Evolutionary conservation across 1,139 yeast species (phyloP), one percentile per base, ranked within the genome.

Genomic region (Saccharomyces hybrid): DNA sequence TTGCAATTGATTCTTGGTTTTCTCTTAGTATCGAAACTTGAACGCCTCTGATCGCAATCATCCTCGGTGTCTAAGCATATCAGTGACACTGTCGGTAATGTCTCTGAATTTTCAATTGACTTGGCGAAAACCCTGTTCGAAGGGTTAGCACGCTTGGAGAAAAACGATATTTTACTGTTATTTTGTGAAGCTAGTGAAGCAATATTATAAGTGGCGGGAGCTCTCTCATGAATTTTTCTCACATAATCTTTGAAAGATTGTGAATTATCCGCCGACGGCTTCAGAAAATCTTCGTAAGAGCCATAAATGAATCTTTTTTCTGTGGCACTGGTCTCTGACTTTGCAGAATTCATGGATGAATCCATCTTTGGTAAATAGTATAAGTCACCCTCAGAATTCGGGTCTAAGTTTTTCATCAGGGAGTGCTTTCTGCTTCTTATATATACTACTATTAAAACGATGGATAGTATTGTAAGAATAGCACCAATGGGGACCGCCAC

Each of bases 381-480:
- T 51, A 84, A 84, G 60, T 85, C 90, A 29, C 87, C 89, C 62
- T 83, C 86, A 65, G 84, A 84, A 63, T 85, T 90, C 3, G 90
- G 90, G 67, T 85, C 89, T 60, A 81, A 78, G 60, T 83, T 88
- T 67, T 78, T 75, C 61, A 46, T 73, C 53, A 75, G 70, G 58
- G 82, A 68, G 58, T 73, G 75, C 61, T 78, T 79, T 66, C 80
- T 83, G 57, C 80, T 81, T 62, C 79, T 81, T 56, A 79, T 74
- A 65, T 83, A 84, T 47, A 80, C 81, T 62, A 79, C 76, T 62
- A 71, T 75, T 42, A 82, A 68, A 59, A 84, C 79, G 57, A 57
- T 44, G 0, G 80, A 78, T 50, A 86, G 69, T 11, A 80, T 74
- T 2, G 73, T 32, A 3, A 73, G 59, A 46, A 83, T 78, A 3